These are phyloP conservation scores for Blastomyces parvus DNA, from an alignment of 2,329 filamentous ascomycete genomes.

Conservation along the genomic window DNA sequence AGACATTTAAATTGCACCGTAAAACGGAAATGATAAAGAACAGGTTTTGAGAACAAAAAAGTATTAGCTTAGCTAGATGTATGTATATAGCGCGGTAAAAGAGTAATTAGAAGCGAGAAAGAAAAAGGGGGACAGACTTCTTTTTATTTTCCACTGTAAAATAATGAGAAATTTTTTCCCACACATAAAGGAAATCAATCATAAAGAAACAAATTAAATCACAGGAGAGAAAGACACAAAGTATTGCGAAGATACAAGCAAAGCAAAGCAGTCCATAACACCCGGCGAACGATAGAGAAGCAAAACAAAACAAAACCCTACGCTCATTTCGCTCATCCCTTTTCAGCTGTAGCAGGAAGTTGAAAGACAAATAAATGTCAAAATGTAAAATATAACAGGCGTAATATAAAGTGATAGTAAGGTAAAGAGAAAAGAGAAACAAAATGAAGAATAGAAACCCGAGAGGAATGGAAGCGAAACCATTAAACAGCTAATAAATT, in stretches of 20 bases:
- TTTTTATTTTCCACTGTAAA: neutral
- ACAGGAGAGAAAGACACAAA: constrained; percentile 2
- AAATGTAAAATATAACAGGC: neutral
- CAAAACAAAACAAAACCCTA: neutral
- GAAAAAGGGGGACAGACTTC: neutral
- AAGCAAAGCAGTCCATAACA: neutral
- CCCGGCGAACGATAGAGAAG: neutral
- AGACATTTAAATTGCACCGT: too few species aligned
- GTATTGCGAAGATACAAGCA: neutral
- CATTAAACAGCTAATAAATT: neutral
- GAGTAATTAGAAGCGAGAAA: neutral
- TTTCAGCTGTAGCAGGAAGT: neutral
- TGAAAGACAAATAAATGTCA: neutral
- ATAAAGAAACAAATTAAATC: neutral
- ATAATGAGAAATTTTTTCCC: neutral
- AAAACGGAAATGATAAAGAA: neutral
- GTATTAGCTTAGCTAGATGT: neutral
- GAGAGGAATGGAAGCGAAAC: neutral
- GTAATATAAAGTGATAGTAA: neutral
- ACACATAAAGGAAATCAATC: neutral
- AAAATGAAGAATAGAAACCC: neutral
- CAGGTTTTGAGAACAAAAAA: neutral
- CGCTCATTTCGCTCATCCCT: neutral
- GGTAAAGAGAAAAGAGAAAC: neutral
- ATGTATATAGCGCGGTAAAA: neutral